These are phyloP conservation scores for Rhytidiadelphus loreus DNA, from an alignment of 225 moss, liverwort and hornwort genomes.

Conservation along the genomic window DNA sequence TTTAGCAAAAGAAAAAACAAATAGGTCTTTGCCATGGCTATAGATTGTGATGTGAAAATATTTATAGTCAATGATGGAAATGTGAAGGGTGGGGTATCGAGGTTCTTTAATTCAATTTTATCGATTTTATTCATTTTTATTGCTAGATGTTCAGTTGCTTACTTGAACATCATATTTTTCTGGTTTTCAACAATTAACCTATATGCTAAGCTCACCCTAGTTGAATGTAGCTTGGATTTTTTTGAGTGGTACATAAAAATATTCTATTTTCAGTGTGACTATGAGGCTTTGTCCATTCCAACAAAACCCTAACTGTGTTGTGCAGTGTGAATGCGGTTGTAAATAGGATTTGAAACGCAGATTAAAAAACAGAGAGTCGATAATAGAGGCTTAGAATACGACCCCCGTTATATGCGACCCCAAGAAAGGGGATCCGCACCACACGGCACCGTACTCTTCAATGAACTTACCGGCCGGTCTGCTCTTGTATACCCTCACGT, in stretches of 20 bases:
- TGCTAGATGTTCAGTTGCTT: neutral
- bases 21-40: accelerated
- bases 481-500: too few relatives aligned
- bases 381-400: neutral
- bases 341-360: too few relatives aligned
- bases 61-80: too few relatives aligned
- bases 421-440: too few relatives aligned
- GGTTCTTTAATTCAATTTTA: neutral
- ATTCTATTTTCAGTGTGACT: neutral
- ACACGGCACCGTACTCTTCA: neutral
- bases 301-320: too few relatives aligned
- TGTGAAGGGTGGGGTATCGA: accelerated
- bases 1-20: too few relatives aligned
- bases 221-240: accelerated
- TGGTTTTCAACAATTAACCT: neutral
- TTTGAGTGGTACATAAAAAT: neutral
- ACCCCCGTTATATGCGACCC: neutral
- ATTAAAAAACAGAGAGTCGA: too few relatives aligned
- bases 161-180: neutral
- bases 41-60: neutral
- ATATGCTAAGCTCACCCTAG: accelerated
- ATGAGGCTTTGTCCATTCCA: too few relatives aligned
- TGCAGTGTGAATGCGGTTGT: too few relatives aligned
- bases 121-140: neutral
- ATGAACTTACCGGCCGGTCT: neutral